Conservation (phyloP, 2,329 filamentous ascomycete species). For the Didymella keratinophila region DNA sequence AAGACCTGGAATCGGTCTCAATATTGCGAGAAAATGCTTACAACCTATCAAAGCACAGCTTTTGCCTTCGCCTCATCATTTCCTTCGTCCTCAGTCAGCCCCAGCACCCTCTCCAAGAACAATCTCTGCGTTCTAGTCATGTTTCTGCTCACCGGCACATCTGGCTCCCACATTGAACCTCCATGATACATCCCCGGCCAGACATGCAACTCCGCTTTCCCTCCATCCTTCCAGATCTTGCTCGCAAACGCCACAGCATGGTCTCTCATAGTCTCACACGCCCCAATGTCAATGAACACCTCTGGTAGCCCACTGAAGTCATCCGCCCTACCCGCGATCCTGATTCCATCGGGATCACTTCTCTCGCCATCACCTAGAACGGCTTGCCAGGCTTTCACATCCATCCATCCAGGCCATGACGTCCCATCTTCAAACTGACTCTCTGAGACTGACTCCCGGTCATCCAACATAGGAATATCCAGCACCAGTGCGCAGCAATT, state of each 20-base stretch:
- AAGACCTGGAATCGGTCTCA: background rate
- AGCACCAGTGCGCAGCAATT: conserved; percentile 54
- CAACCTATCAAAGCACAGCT: background rate
- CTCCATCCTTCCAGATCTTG: conserved; percentile 52
- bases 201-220: conserved; percentile 53
- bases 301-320: conserved; percentile 50
- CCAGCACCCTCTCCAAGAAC: conserved; percentile 6
- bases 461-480: conserved; percentile 59
- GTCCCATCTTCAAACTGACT: conserved; percentile 43
- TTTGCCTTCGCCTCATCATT: background rate
- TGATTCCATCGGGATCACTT: conserved; percentile 32
- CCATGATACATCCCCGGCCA: conserved; percentile 47
- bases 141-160: background rate
- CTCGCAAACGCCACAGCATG: conserved; percentile 53
- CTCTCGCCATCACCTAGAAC: conserved; percentile 46
- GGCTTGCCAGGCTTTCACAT: conserved; percentile 54
- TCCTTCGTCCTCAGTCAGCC: background rate
- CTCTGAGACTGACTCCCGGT: conserved; percentile 31
- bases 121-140: conserved; percentile 3
- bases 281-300: conserved; percentile 56
- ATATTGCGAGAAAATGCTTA: background rate
- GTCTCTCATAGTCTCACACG: conserved; percentile 56
- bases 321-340: conserved; percentile 50
- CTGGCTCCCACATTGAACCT: conserved; percentile 8
- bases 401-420: conserved; percentile 50